Conservation (phyloP, 768 basidiomycete genomes). For the Macrolepiota dolichaula region DNA sequence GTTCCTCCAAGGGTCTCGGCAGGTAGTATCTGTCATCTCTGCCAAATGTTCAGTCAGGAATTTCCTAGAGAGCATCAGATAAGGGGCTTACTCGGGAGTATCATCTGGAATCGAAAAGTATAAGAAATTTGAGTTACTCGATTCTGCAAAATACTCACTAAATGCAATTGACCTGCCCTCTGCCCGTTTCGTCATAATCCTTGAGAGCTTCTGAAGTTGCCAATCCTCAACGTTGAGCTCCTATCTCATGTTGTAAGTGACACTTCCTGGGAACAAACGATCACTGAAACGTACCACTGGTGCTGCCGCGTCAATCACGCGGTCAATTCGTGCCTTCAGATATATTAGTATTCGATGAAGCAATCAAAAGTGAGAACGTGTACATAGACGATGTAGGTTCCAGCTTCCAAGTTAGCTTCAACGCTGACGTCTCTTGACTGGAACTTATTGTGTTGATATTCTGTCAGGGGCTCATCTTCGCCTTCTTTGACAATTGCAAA, state of each 20-base stretch:
- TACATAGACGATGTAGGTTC: slow-evolving; percentile 44
- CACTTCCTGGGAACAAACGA: not conserved
- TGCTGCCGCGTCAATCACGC: slow-evolving; percentile 2
- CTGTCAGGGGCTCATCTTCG: slow-evolving; percentile 31
- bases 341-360: not conserved
- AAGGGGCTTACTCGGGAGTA: not conserved
- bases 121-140: not conserved
- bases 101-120: not conserved
- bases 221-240: slow-evolving; percentile 25
- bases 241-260: slow-evolving; percentile 7
- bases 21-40: slow-evolving; percentile 26
- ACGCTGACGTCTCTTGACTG: slow-evolving; percentile 38
- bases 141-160: slow-evolving; percentile 28
- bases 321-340: slow-evolving; percentile 30
- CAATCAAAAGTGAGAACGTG: not conserved
- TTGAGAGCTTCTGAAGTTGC: slow-evolving; percentile 35
- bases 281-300: slow-evolving; percentile 1
- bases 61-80: slow-evolving; percentile 9
- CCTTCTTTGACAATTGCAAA: slow-evolving; percentile 49
- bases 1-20: slow-evolving; percentile 28
- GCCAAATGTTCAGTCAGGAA: not conserved
- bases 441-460: slow-evolving; percentile 32
- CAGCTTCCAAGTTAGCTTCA: slow-evolving; percentile 37
- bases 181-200: slow-evolving; percentile 39
- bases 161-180: slow-evolving; percentile 42